Evolutionary conservation across 176 grass and related monocot genomes (phyloP).

Genomic region (barley (Hordeum vulgare)): DNA sequence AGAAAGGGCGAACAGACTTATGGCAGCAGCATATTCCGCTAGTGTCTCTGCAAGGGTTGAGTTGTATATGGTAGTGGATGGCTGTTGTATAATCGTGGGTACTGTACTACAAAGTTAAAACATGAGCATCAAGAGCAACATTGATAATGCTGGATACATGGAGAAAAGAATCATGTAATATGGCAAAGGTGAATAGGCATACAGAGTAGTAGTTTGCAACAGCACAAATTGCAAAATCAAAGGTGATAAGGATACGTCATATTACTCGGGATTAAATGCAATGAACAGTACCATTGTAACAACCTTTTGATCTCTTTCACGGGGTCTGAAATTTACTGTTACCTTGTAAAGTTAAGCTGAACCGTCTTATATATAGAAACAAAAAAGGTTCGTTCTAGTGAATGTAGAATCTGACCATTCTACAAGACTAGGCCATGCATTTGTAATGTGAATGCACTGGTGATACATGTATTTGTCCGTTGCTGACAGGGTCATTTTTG

Average conservation of each 20-base stretch:
- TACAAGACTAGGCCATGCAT: background rate
- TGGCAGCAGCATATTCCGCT: conserved; percentile 86
- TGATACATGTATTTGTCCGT: background rate
- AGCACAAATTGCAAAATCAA: background rate
- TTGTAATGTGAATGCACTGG: background rate
- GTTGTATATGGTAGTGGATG: conserved; percentile 59
- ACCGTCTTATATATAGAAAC: background rate
- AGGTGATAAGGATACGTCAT: background rate
- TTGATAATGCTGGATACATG: background rate
- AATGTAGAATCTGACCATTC: background rate
- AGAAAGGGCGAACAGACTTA: conserved; percentile 34
- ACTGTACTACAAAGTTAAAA: conserved; percentile 33
- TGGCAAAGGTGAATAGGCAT: background rate
- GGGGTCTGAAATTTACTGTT: background rate
- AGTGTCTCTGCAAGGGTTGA: conserved; percentile 70
- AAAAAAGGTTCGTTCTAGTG: background rate
- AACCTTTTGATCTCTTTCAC: background rate
- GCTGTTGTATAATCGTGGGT: conserved; percentile 20
- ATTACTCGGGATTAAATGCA: background rate
- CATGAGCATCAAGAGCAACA: background rate
- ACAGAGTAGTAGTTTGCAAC: background rate
- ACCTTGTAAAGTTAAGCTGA: background rate
- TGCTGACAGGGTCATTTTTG: background rate
- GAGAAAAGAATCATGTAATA: background rate
- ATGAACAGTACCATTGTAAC: background rate